phyloP scores from a whole-genome alignment of 495 filamentous ascomycete genomes.

The Talaromyces liani region DNA sequence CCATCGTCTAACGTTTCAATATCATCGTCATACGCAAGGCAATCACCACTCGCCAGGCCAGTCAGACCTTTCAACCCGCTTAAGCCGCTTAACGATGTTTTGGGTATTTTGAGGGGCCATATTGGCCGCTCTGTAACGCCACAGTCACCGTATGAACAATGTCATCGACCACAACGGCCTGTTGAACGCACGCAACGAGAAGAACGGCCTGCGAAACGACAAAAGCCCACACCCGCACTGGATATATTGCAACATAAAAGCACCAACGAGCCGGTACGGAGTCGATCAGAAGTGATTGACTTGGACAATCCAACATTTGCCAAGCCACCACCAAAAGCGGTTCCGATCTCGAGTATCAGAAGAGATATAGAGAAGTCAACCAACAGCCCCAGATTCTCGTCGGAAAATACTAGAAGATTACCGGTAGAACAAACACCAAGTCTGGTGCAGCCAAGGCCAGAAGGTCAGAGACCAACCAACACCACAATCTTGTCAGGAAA shows the following conservation, averaged over 20 bases:
- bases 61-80: conserved; percentile 45
- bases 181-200: conserved; percentile 14
- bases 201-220: conserved; percentile 40
- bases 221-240: conserved; percentile 20
- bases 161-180: conserved; percentile 14
- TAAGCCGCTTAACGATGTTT: conserved; percentile 49
- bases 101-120: conserved; percentile 47
- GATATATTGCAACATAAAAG: conserved; percentile 1
- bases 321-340: not conserved
- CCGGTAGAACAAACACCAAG: not conserved
- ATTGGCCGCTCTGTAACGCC: conserved; percentile 32
- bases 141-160: conserved; percentile 44
- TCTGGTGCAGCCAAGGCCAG: not conserved
- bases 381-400: not conserved
- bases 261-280: not conserved
- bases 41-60: conserved; percentile 14
- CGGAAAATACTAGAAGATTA: not conserved
- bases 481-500: not conserved
- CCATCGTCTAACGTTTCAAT: conserved; percentile 19
- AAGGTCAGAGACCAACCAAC: not conserved
- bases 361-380: not conserved
- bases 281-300: conserved; percentile 13
- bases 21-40: conserved; percentile 21
- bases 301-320: not conserved
- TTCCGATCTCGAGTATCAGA: not conserved